phyloP scores from a whole-genome alignment of 352 stramenopile genomes.

The Phytophthora hibernalis region DNA sequence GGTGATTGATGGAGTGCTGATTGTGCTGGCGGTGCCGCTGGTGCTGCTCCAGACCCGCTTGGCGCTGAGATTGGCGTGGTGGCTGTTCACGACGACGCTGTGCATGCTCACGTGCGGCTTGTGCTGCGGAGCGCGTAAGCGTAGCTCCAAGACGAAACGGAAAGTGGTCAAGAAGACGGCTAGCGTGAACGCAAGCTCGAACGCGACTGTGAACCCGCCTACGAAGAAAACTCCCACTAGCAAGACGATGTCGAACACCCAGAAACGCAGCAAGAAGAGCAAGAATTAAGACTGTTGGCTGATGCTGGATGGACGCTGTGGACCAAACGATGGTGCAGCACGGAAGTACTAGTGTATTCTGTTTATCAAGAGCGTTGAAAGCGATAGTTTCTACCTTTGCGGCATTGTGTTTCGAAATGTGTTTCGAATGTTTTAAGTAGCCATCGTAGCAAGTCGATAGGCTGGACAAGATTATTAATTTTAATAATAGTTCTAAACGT shows the following conservation, averaged over 20 bases:
- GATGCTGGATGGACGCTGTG: conserved; percentile 5
- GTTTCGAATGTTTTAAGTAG: too few relatives aligned
- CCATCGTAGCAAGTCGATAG: too few relatives aligned
- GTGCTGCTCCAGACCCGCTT: conserved; percentile 59
- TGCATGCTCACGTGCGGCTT: conserved; percentile 63
- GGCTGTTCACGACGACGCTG: conserved; percentile 56
- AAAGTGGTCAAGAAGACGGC: conserved; percentile 47
- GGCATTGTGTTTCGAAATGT: too few relatives aligned
- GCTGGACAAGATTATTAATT: too few relatives aligned
- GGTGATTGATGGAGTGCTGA: conserved; percentile 68
- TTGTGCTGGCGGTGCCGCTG: conserved; percentile 55
- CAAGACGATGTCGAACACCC: conserved; percentile 22
- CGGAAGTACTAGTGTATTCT: conserved; percentile 22
- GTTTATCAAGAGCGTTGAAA: conserved; percentile 1
- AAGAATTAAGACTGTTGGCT: conserved; percentile 37
- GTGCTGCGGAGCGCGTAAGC: conserved; percentile 65
- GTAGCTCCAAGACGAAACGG: conserved; percentile 52
- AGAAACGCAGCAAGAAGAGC: conserved; percentile 42
- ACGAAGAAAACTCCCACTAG: conserved; percentile 32
- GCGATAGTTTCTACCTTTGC: too few relatives aligned
- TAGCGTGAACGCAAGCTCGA: conserved; percentile 26
- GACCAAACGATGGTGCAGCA: conserved; percentile 11
- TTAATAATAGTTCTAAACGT: too few relatives aligned
- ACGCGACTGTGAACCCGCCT: conserved; percentile 24
- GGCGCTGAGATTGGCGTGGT: conserved; percentile 60